Conservation (phyloP, 192 early-diverging fungal species). For the Linnemannia schmuckeri region DNA sequence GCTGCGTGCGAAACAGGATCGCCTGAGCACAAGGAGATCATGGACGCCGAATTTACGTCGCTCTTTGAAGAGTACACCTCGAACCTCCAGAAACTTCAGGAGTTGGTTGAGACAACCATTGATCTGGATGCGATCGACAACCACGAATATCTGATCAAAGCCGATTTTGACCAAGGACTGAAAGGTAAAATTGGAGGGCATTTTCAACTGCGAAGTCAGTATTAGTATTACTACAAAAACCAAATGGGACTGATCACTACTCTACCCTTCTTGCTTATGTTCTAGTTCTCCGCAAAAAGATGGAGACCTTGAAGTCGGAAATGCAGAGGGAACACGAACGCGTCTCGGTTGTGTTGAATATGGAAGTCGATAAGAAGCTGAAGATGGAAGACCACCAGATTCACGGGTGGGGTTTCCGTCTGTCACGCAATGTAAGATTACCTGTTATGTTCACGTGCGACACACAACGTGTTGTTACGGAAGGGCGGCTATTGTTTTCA, state of each 20-base stretch:
- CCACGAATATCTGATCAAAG: constrained; percentile 90
- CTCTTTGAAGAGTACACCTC: constrained; percentile 64
- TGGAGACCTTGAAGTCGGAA: constrained; percentile 35
- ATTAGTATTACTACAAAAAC: neutral
- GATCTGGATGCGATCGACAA: constrained; percentile 87
- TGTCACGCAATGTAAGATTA: constrained; percentile 71
- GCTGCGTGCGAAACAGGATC: constrained; percentile 58
- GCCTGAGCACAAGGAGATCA: constrained; percentile 53
- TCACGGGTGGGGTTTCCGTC: constrained; percentile 89
- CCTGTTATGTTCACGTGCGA: too few relatives aligned
- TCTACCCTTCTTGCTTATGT: neutral
- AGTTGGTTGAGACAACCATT: constrained; percentile 91
- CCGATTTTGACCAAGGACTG: constrained; percentile 84
- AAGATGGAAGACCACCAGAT: constrained; percentile 89
- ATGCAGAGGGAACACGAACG: constrained; percentile 56
- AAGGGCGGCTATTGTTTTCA: neutral
- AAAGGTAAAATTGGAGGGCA: constrained; percentile 61
- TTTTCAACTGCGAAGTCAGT: neutral
- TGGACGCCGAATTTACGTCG: constrained; percentile 67
- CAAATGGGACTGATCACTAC: neutral
- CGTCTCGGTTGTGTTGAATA: constrained; percentile 72
- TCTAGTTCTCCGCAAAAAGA: constrained; percentile 40
- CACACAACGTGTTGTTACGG: neutral
- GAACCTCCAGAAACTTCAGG: constrained; percentile 76
- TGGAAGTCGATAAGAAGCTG: constrained; percentile 89